These are phyloP conservation scores for Candida stauntonica DNA, from an alignment of 805 yeast genomes.

Conservation along the genomic window DNA sequence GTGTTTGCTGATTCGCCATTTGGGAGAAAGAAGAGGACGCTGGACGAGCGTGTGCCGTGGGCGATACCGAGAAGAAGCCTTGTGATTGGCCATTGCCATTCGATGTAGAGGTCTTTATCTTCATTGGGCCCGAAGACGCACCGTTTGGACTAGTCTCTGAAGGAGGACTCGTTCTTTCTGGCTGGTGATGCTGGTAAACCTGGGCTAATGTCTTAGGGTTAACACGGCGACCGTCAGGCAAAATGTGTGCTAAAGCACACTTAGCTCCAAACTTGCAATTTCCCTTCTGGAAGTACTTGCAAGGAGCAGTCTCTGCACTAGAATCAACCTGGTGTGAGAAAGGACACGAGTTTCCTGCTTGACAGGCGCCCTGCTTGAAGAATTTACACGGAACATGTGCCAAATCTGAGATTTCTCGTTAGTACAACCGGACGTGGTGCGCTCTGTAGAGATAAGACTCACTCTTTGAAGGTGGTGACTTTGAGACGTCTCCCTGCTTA, in stretches of 20 bases:
- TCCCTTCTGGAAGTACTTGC: constrained; percentile 95
- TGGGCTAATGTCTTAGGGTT: constrained; percentile 44
- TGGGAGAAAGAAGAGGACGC: too few relatives aligned
- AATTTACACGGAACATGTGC: constrained; percentile 97
- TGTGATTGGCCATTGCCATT: neutral
- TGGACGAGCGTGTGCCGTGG: too few relatives aligned
- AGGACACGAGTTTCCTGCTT: constrained; percentile 90
- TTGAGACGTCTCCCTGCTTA: constrained; percentile 19
- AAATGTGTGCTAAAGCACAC: constrained; percentile 89
- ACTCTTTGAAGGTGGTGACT: constrained; percentile 27
- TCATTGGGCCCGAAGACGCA: neutral
- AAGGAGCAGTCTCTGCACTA: constrained; percentile 52
- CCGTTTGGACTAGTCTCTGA: too few relatives aligned
- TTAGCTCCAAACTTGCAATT: constrained; percentile 92
- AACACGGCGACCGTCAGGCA: constrained; percentile 84
- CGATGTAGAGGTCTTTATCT: neutral
- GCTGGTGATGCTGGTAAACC: constrained; percentile 14
- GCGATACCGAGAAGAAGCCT: neutral
- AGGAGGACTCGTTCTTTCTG: too few relatives aligned
- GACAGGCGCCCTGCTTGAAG: constrained; percentile 87
- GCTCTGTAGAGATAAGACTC: constrained; percentile 6
- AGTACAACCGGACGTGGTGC: constrained; percentile 17
- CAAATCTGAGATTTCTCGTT: constrained; percentile 40
- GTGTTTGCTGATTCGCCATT: too few relatives aligned
- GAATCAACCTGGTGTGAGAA: constrained; percentile 69